A percentile compares a stretch with the other conserved stretches of the same genome.
Evolutionary conservation across 2,329 filamentous ascomycete genomes (phyloP).

Genomic region (Sarocladium brachiariae): DNA sequence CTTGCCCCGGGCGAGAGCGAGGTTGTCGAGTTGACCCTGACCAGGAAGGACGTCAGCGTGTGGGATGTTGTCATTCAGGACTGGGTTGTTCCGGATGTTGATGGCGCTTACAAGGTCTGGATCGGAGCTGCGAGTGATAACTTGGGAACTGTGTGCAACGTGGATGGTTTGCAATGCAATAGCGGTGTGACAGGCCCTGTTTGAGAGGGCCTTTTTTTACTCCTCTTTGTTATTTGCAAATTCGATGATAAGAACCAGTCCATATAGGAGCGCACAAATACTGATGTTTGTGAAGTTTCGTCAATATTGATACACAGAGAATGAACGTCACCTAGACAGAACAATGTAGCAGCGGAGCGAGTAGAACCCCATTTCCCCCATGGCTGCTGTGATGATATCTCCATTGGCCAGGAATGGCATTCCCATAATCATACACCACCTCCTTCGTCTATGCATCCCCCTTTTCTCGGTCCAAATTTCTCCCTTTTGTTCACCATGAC

Average conservation of each 20-base stretch:
- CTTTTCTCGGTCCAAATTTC: not conserved
- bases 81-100: conserved; percentile 47
- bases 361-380: too few relatives aligned
- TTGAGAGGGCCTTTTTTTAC: too few relatives aligned
- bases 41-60: conserved; percentile 63
- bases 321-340: not conserved
- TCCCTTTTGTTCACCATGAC: conserved; percentile 18
- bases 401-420: not conserved
- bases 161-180: conserved; percentile 23
- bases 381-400: not conserved
- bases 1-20: conserved; percentile 46
- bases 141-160: conserved; percentile 23
- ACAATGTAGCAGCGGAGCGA: not conserved
- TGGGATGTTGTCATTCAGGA: conserved; percentile 64
- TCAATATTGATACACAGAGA: conserved; percentile 4
- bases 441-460: not conserved
- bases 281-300: not conserved
- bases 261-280: not conserved
- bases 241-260: too few relatives aligned
- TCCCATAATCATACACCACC: conserved; percentile 3
- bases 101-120: conserved; percentile 32
- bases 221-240: too few relatives aligned
- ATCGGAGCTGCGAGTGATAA: conserved; percentile 31
- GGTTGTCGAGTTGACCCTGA: conserved; percentile 52
- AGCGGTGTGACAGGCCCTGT: conserved; percentile 9